A percentile compares a stretch with the other conserved stretches of the same genome.
These are phyloP conservation scores for Asterochloris sp. DNA, from an alignment of 139 green algal genomes.

Conservation along the genomic window DNA sequence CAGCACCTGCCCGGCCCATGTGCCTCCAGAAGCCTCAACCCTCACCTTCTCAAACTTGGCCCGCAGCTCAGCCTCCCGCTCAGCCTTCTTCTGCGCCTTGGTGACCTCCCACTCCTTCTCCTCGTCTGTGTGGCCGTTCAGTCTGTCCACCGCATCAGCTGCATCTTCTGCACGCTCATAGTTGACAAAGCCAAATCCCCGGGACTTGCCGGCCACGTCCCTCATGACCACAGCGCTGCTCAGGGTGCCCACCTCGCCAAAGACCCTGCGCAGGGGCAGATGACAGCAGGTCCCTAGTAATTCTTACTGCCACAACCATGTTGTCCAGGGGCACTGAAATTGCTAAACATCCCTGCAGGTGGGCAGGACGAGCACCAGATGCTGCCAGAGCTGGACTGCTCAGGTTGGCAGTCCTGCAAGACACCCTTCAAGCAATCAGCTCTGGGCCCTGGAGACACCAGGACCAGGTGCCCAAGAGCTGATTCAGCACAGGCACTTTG, in stretches of 20 bases:
- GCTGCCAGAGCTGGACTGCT: too few species aligned
- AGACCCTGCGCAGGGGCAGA: neutral
- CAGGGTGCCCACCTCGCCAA: constrained; percentile 5
- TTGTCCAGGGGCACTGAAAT: too few species aligned
- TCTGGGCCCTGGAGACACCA: too few species aligned
- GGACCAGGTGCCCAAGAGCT: too few species aligned
- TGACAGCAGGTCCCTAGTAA: too few species aligned
- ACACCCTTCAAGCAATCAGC: too few species aligned
- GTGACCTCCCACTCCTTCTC: constrained; percentile 15
- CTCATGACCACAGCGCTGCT: constrained; percentile 18
- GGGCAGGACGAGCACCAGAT: too few species aligned
- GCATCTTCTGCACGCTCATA: constrained; percentile 18
- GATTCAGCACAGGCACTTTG: too few species aligned
- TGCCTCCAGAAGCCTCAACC: too few species aligned
- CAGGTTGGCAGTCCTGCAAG: too few species aligned
- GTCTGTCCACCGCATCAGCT: constrained; percentile 1
- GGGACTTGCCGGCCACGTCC: constrained; percentile 9
- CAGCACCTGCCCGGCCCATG: neutral
- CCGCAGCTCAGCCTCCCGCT: constrained; percentile 15
- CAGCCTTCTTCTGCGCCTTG: constrained; percentile 14
- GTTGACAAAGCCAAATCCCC: constrained; percentile 27
- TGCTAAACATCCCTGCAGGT: too few species aligned
- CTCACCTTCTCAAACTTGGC: constrained; percentile 16
- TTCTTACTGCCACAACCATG: too few species aligned
- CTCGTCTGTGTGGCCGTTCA: constrained; percentile 12